Conservation (phyloP, 768 basidiomycete species). For the Rhodosporidiobolus odoratus region DNA sequence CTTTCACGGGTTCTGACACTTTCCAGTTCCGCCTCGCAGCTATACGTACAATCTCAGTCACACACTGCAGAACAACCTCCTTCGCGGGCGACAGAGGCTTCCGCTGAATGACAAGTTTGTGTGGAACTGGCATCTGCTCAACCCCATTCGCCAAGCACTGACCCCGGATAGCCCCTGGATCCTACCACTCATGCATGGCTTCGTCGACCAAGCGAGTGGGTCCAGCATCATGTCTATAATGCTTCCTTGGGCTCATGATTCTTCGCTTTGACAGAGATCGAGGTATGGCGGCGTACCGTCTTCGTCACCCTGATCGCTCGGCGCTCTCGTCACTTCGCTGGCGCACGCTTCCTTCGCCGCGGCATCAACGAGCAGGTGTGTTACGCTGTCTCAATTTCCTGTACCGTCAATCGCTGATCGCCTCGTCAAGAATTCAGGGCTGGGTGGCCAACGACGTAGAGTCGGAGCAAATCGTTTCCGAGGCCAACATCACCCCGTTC, state of each 20-base stretch:
- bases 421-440: slow-evolving; percentile 57
- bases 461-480: slow-evolving; percentile 93
- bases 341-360: slow-evolving; percentile 86
- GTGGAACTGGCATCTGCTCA: slow-evolving; percentile 89
- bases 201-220: slow-evolving; percentile 97
- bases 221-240: slow-evolving; percentile 28
- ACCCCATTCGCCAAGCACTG: slow-evolving; percentile 58
- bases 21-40: slow-evolving; percentile 49
- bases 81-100: background rate
- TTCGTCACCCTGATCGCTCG: slow-evolving; percentile 94
- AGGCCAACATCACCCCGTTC: slow-evolving; percentile 81
- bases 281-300: slow-evolving; percentile 78
- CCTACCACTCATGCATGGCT: slow-evolving; percentile 85
- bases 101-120: slow-evolving; percentile 81
- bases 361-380: slow-evolving; percentile 86
- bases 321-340: slow-evolving; percentile 89
- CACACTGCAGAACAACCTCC: slow-evolving; percentile 84
- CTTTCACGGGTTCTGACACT: background rate
- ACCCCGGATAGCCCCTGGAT: slow-evolving; percentile 68
- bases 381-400: background rate
- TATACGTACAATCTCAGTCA: slow-evolving; percentile 96
- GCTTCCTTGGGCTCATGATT: background rate
- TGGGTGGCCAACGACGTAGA: slow-evolving; percentile 99
- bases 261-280: slow-evolving; percentile 59
- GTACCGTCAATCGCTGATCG: background rate